Percentiles rank a stretch among this genome's conserved stretches.
Evolutionary conservation across 805 yeast genomes (phyloP).

Genomic region (Yarrowia sp.): DNA sequence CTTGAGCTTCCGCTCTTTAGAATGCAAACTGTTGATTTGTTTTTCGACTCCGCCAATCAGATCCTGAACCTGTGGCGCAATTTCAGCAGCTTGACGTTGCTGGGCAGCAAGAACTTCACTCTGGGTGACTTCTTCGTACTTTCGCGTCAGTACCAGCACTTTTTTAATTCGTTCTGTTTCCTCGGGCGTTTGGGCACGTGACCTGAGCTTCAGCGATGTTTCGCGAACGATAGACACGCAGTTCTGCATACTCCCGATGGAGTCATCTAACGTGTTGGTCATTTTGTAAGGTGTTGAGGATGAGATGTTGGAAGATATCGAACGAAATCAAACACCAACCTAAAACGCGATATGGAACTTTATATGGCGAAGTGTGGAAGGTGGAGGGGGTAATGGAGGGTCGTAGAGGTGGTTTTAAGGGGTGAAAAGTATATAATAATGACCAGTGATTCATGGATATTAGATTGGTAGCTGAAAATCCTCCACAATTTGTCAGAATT

Average conservation of each 20-base stretch:
- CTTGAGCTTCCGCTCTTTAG: conserved; percentile 21
- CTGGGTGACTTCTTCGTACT: conserved; percentile 34
- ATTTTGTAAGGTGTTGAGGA: not conserved
- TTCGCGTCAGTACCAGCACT: conserved; percentile 27
- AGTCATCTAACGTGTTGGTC: conserved; percentile 23
- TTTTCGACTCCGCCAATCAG: conserved; percentile 21
- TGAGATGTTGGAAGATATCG: not conserved
- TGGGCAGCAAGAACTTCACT: conserved; percentile 32
- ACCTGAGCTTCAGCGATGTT: conserved; percentile 8
- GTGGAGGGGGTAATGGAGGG: not conserved
- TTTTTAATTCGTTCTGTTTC: conserved; percentile 21
- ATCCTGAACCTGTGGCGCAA: conserved; percentile 36
- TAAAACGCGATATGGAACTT: conserved; percentile 25
- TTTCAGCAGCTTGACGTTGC: conserved; percentile 25
- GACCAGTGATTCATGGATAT: no score
- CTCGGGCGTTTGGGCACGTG: conserved; percentile 31
- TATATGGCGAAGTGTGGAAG: not conserved
- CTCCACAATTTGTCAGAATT: no score
- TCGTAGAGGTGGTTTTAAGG: no score
- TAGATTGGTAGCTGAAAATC: no score
- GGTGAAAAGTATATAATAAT: no score
- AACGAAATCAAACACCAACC: not conserved
- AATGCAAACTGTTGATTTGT: conserved; percentile 13
- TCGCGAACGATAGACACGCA: conserved; percentile 24
- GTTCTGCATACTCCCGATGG: conserved; percentile 25